Base-by-base conservation (phyloP, 352 stramenopile genomes). In the Phytopythium boreale region DNA sequence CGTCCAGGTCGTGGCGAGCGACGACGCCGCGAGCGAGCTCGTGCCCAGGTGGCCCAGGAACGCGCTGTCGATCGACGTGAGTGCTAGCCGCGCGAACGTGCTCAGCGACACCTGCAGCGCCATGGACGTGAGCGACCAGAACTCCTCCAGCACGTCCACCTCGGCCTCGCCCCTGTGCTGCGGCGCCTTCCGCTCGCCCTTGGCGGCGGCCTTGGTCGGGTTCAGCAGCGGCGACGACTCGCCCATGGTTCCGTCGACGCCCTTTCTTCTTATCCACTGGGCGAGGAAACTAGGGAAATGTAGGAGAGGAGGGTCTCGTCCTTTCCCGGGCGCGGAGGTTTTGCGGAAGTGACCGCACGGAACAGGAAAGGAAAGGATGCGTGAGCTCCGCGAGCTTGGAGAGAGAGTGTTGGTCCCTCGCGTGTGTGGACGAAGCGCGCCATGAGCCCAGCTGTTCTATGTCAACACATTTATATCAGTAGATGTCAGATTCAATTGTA, bases 1-100 rank as follows among this genome's bases (percentile, higher is more conserved):
- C 12, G 82, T 91, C 82, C 82, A 93, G 7, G 90, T 75, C 0
- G 75, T 85, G 36, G 84, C 79, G 47, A 93, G 68, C 41, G 82
- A 91, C 41, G 84, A 82, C 19, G 82, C 84, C 27, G 84, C 84
- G 57, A 93, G 71, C 47, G 77, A 77, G 4, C 71, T 79, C 15
- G 76, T 88, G 60, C 84, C 82, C 46, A 93, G 39, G 51, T 93
- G 84, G 6, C 84, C 84, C 34, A 91, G 66, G 63, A 90, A 93
- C 36, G 79, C 82, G 59, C 79, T 84, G 72, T 90, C 84, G 67
- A 92, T 90, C 2, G 84, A 88, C 46, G 76, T 87, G 56, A 92
- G 71, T 11, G 81, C 81, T 51, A 92, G 85, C 1, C 83, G 77
- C 7, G 80, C 83, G 50, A 89, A 87, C 6, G 81, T 92, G 22